Evolutionary conservation across 768 basidiomycete genomes (phyloP).

Genomic region (Suillus occidentalis): DNA sequence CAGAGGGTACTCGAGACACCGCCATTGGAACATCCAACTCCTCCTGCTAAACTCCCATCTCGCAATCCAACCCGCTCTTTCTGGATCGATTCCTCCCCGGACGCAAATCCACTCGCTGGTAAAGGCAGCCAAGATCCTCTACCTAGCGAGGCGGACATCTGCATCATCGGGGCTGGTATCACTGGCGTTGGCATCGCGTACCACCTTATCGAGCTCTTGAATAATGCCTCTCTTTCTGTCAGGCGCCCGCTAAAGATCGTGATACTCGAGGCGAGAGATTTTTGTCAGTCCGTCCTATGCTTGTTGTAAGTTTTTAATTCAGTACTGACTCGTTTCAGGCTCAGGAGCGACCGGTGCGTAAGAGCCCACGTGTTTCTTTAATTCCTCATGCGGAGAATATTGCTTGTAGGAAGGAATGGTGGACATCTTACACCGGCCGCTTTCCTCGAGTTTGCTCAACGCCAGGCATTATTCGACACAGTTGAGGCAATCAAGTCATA

Average conservation of each 20-base stretch:
- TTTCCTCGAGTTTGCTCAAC: constrained; percentile 46
- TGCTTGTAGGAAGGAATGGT: constrained; percentile 69
- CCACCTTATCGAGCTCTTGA: constrained; percentile 51
- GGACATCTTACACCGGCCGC: constrained; percentile 64
- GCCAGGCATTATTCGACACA: constrained; percentile 41
- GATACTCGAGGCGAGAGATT: constrained; percentile 82
- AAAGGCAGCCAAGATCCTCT: constrained; percentile 65
- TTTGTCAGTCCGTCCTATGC: constrained; percentile 54
- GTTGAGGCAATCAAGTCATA: constrained; percentile 57
- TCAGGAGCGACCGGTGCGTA: constrained; percentile 71
- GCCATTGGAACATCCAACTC: constrained; percentile 5
- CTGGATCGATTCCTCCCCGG: constrained; percentile 59
- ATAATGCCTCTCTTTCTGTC: constrained; percentile 3
- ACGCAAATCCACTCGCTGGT: constrained; percentile 64
- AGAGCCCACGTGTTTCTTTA: neutral
- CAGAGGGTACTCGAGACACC: constrained; percentile 3
- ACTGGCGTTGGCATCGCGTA: constrained; percentile 77
- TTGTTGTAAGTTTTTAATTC: neutral
- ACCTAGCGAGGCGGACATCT: constrained; percentile 65
- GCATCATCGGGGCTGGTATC: constrained; percentile 79
- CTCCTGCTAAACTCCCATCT: constrained; percentile 46
- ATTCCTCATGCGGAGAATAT: neutral
- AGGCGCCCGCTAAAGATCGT: constrained; percentile 46
- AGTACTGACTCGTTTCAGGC: constrained; percentile 37
- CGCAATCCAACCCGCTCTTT: constrained; percentile 68